Percentiles rank a stretch among this genome's conserved stretches.
Conservation (phyloP, 1,284 basidiomycete genomes). For the Puccinia hordei region DNA sequence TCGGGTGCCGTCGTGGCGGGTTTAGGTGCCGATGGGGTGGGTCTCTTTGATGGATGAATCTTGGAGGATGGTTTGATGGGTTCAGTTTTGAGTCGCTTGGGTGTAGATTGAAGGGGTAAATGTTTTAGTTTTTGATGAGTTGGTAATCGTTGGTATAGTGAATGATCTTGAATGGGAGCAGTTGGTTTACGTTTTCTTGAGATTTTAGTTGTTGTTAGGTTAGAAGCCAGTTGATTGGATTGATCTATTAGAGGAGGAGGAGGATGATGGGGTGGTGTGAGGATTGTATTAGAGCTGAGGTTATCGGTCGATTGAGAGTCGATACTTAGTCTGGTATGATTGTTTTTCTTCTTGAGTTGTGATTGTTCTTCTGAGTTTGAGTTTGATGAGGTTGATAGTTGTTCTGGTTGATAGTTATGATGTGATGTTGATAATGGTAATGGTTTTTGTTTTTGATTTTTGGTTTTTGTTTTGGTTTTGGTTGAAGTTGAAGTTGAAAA, state of each 20-base stretch:
- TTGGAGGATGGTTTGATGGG: conserved; percentile 1
- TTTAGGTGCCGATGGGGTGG: not conserved
- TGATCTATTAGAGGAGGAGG: not conserved
- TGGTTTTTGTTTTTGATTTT: too few relatives aligned
- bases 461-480: too few relatives aligned
- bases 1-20: not conserved
- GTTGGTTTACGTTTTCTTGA: not conserved
- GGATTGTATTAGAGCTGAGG: conserved; percentile 15
- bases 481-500: too few relatives aligned
- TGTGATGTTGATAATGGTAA: too few relatives aligned
- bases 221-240: not conserved
- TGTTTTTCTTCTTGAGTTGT: too few relatives aligned
- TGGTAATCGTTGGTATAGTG: conserved; percentile 1
- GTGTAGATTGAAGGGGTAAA: conserved; percentile 13
- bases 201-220: not conserved
- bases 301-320: not conserved
- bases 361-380: not conserved
- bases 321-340: not conserved
- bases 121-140: not conserved
- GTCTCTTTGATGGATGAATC: not conserved
- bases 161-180: not conserved
- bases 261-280: not conserved
- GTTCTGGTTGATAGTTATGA: too few relatives aligned
- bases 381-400: not conserved
- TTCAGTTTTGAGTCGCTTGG: conserved; percentile 18